A percentile compares a stretch with the other conserved stretches of the same genome.
Evolutionary conservation across 2,329 filamentous ascomycete species (phyloP).

Genomic region (Madurella mycetomatis): DNA sequence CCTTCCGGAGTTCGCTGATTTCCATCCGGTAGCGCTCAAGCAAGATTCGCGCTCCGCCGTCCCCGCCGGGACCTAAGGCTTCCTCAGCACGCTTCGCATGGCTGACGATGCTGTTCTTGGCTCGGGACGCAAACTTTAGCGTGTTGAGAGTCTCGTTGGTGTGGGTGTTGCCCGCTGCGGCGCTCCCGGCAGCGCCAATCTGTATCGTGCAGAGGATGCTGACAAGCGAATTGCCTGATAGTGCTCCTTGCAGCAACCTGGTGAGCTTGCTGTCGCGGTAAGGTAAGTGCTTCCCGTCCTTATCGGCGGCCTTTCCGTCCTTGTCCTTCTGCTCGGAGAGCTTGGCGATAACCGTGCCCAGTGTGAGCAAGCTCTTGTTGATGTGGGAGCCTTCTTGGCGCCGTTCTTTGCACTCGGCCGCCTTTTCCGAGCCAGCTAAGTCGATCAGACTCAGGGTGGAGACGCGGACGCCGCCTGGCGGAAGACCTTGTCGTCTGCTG

Average conservation of each 20-base stretch:
- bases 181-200: slow-evolving; percentile 70
- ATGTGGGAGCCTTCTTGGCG: slow-evolving; percentile 95
- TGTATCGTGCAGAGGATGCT: slow-evolving; percentile 98
- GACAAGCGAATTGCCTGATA: slow-evolving; percentile 90
- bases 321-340: slow-evolving; percentile 89
- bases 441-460: slow-evolving; percentile 95
- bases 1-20: slow-evolving; percentile 73
- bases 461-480: slow-evolving; percentile 87
- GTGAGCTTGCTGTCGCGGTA: slow-evolving; percentile 98
- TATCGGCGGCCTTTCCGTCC: slow-evolving; percentile 65
- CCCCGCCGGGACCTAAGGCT: slow-evolving; percentile 72
- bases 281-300: slow-evolving; percentile 86
- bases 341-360: slow-evolving; percentile 91
- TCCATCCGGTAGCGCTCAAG: slow-evolving; percentile 92
- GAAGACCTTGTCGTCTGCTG: slow-evolving; percentile 63
- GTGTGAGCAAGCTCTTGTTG: slow-evolving; percentile 92
- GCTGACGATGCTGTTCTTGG: slow-evolving; percentile 96
- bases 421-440: slow-evolving; percentile 91
- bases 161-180: slow-evolving; percentile 67
- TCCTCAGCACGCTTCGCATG: slow-evolving; percentile 95
- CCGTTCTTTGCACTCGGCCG: slow-evolving; percentile 90
- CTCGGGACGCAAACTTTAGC: slow-evolving; percentile 90
- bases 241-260: slow-evolving; percentile 80
- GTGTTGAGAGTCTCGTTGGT: slow-evolving; percentile 90
- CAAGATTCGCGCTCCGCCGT: slow-evolving; percentile 79